Conservation (phyloP, 2,329 filamentous ascomycete species). For the Pseudopyricularia cyperi region DNA sequence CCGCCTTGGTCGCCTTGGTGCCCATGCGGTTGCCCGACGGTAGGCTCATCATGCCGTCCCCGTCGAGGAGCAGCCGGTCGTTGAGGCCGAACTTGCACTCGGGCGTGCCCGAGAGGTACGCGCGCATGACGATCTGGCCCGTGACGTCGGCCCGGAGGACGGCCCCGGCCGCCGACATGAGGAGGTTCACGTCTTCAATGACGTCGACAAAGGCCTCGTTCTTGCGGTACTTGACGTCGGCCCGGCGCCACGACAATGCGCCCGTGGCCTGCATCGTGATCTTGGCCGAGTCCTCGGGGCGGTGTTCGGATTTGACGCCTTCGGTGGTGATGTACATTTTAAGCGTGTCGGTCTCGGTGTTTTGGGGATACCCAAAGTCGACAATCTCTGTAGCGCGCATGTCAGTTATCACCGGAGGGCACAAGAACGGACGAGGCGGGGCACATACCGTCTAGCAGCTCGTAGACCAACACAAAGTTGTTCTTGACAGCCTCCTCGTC, state of each 20-base stretch:
- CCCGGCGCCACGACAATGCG: constrained; percentile 89
- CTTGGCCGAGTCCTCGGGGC: constrained; percentile 83
- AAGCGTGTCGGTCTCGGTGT: constrained; percentile 94
- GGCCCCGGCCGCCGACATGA: constrained; percentile 96
- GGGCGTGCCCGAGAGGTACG: constrained; percentile 88
- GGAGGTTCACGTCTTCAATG: constrained; percentile 95
- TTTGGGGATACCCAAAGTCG: constrained; percentile 97
- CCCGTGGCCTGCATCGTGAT: constrained; percentile 99
- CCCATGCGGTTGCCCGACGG: constrained; percentile 66
- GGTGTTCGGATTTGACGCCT: constrained; percentile 86
- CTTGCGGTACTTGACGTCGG: constrained; percentile 97
- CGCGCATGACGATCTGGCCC: constrained; percentile 96
- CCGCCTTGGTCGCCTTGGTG: constrained; percentile 86
- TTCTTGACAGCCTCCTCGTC: constrained; percentile 99
- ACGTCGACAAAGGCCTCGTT: constrained; percentile 99
- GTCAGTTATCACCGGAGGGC: constrained; percentile 5
- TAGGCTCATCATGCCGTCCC: constrained; percentile 50
- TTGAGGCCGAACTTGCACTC: constrained; percentile 99
- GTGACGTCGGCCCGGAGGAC: constrained; percentile 93
- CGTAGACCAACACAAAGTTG: constrained; percentile 98
- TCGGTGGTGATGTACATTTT: constrained; percentile 99
- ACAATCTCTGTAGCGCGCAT: constrained; percentile 59
- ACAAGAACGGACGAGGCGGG: neutral
- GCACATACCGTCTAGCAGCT: constrained; percentile 71
- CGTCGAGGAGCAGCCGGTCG: constrained; percentile 83